Evolutionary conservation across 148 eudicot genomes (phyloP).

Genomic region (Cornus suecica): DNA sequence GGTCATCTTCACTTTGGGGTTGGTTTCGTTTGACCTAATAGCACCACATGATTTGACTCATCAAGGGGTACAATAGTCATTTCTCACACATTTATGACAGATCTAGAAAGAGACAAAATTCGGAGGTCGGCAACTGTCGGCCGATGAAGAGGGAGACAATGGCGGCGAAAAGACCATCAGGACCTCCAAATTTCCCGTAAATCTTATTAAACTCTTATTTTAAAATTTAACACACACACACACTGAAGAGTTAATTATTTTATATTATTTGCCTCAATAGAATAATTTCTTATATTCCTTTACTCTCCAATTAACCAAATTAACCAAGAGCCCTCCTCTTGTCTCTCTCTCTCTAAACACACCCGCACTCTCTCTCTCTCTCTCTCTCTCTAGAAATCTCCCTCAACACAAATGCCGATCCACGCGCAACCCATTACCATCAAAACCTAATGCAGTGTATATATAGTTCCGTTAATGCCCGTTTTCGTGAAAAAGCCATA

Average conservation of each 20-base stretch:
- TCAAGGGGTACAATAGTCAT: conserved; percentile 11
- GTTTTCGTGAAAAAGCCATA: conserved; percentile 66
- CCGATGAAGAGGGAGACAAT: conserved; percentile 34
- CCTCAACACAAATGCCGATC: conserved; percentile 12
- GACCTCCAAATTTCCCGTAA: conserved; percentile 7
- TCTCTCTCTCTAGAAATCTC: background rate
- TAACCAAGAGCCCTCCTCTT: conserved; percentile 9
- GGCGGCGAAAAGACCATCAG: conserved; percentile 7
- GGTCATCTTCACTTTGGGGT: too few species aligned
- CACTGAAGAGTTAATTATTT: background rate
- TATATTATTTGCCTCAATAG: background rate
- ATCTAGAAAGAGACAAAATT: conserved; percentile 49
- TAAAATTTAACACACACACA: background rate
- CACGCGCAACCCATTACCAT: conserved; percentile 18
- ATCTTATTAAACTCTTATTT: background rate
- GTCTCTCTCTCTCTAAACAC: background rate
- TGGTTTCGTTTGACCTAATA: background rate
- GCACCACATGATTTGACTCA: background rate
- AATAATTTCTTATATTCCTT: conserved; percentile 16
- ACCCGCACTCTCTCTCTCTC: background rate
- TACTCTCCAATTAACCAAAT: conserved; percentile 2
- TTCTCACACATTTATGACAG: conserved; percentile 20
- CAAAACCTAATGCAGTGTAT: conserved; percentile 7
- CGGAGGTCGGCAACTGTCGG: conserved; percentile 84
- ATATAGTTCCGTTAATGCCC: conserved; percentile 11